Evolutionary conservation across 306 rosid species (phyloP), one percentile per base, ranked within the genome.

Genomic region (Geum urbanum): DNA sequence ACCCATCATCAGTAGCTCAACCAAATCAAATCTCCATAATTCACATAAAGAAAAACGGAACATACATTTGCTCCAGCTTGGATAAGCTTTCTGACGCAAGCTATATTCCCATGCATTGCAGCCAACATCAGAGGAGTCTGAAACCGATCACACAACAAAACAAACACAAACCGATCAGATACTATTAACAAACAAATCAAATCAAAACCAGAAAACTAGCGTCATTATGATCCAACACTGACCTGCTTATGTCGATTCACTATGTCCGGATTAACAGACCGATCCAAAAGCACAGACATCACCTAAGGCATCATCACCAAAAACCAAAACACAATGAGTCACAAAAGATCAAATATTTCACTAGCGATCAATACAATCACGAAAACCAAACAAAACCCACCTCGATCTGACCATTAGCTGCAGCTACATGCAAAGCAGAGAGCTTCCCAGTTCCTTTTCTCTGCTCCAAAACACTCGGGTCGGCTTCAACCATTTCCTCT

Each of bases 61-160:
- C 92, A 64, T 79, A 92, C 98, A 83, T 89, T 89, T 46, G 98
- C 95, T 84, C 95, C 95, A 1, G 95, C 92, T 64, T 83, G 78
- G 80, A 89, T 81, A 43, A 92, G 96, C 80, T 69, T 86, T 63
- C 79, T 81, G 74, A 77, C 90, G 32, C 95, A 86, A 9, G 82
- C 76, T 22, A 83, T 83, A 75, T 83, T 86, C 78, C 98, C 98
- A 59, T 83, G 84, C 88, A 87, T 89, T 74, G 82, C 87, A 70
- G 98, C 98, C 89, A 89, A 75, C 95, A 92, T 92, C 37, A 89
- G 81, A 5, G 98, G 95, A 13, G 96, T 92, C 96, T 92, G 59
- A 47, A 32, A 69, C 53, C 70, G 40, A 72, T 50, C 80, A 52
- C 8, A 75, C 56, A 43, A 4, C 15, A 24, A 52, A 72, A 19